Base-by-base conservation (phyloP, 257 asterid species). In the Salvia miltiorrhiza region DNA sequence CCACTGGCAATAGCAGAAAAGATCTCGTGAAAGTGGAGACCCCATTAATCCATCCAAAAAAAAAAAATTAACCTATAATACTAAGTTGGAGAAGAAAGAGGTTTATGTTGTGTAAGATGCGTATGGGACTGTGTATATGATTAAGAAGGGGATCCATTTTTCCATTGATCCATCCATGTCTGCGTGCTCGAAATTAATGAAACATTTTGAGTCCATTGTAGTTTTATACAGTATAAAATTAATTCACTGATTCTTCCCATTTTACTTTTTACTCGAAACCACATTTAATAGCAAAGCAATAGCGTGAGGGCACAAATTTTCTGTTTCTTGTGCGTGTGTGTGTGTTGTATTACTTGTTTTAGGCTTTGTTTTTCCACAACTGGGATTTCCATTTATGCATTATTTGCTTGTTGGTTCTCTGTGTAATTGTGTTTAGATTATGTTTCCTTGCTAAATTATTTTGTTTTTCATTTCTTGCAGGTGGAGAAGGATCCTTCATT, bases 1-100 rank as follows among this genome's bases (percentile, higher is more conserved):
- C 63, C 85, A 81, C 71, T 87, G 88, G 89, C 92, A 82, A 75
- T 86, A 81, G 67, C 75, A 64, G 63, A 17, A 57, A 8, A 2
- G 0, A 7, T 30, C 48, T 10, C 50, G 76, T 24, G 66, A 77
- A 73, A 69, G 0, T 41, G 68, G 54, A 59, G 52, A 65, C 45
- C 24, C 26, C 26, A 66, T 62, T 63, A 56, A 56, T 28, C 57
- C 65, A 9, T 30, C 1, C 20, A 17, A 50, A 14, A 5, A 10
- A 13, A 9, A 14, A 11, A 28, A 21, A 17, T n/a, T 7, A 44
- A 39, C 13, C 56, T 53, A 47, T 54, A 43, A 28, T 71, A 19
- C 16, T n/a, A 44, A 60, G 39, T 28, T 37, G 44, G 19, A 7
- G 58, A 67, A 49, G 12, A 35, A 11, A 64, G 58, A 71, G 76